Percentiles rank a stretch among this genome's conserved stretches.
Evolutionary conservation across 495 filamentous ascomycete species (phyloP).

Genomic region (Niebla homalea): DNA sequence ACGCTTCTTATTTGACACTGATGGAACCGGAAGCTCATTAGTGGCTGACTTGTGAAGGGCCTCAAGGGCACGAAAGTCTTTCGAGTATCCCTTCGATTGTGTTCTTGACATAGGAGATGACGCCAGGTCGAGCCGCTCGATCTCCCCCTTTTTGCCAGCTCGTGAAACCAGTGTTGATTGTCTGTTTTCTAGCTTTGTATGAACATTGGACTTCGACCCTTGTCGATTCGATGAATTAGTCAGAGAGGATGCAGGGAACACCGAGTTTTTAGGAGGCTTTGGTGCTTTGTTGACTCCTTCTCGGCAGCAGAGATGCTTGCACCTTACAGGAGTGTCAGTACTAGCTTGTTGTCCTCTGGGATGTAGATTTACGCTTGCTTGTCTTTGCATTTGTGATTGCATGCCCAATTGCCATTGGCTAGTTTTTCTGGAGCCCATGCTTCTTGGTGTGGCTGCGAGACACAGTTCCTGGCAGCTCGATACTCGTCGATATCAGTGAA

Average conservation of each 20-base stretch:
- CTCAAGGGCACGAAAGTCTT: conserved; percentile 21
- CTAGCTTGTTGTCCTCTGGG: not conserved
- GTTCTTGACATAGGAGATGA: conserved; percentile 12
- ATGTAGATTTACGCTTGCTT: conserved; percentile 38
- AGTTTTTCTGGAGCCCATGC: conserved; percentile 40
- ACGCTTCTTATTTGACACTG: conserved; percentile 23
- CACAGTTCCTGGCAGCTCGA: not conserved
- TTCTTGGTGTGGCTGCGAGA: not conserved
- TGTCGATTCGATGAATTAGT: not conserved
- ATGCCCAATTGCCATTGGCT: conserved; percentile 74
- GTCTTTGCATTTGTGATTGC: conserved; percentile 73
- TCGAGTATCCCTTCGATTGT: conserved; percentile 17
- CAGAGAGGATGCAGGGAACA: conserved; percentile 4
- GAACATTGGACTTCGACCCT: not conserved
- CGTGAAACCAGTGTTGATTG: not conserved
- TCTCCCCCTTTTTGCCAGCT: not conserved
- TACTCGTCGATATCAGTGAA: conserved; percentile 38
- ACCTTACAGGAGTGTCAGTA: conserved; percentile 26
- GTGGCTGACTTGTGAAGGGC: conserved; percentile 23
- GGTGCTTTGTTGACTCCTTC: conserved; percentile 72
- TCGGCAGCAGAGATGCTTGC: conserved; percentile 79
- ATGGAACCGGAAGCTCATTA: conserved; percentile 8
- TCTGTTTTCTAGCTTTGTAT: not conserved
- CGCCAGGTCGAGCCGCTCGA: conserved; percentile 24
- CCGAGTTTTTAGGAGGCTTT: conserved; percentile 35